phyloP scores from a whole-genome alignment of 768 basidiomycete genomes.

The Kwoniella pini region DNA sequence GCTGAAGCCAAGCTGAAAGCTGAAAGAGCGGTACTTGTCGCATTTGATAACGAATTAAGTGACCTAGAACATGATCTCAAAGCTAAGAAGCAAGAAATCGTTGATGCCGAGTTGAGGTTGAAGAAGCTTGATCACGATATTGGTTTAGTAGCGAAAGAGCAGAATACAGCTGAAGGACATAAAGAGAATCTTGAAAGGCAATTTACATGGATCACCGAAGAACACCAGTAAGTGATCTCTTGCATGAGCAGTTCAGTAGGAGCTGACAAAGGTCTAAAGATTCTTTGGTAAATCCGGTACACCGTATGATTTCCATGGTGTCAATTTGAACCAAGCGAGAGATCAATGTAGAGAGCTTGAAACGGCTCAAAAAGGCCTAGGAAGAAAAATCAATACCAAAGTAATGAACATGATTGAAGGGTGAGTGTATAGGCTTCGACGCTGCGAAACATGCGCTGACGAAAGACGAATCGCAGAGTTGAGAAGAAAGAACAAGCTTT shows the following conservation, averaged over 20 bases:
- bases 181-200: slow-evolving; percentile 74
- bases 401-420: slow-evolving; percentile 94
- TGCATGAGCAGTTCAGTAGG: background rate
- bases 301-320: slow-evolving; percentile 73
- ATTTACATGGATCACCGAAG: slow-evolving; percentile 84
- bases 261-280: slow-evolving; percentile 55
- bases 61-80: slow-evolving; percentile 80
- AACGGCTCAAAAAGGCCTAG: slow-evolving; percentile 76
- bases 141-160: slow-evolving; percentile 66
- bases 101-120: slow-evolving; percentile 67
- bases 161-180: slow-evolving; percentile 59
- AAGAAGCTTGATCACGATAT: slow-evolving; percentile 73
- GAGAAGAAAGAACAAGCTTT: slow-evolving; percentile 89
- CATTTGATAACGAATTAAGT: slow-evolving; percentile 85
- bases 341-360: slow-evolving; percentile 74
- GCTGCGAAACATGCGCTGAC: too few species aligned
- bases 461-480: slow-evolving; percentile 60
- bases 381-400: slow-evolving; percentile 93
- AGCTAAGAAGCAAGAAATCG: slow-evolving; percentile 70
- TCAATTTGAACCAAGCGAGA: slow-evolving; percentile 65
- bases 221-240: slow-evolving; percentile 69
- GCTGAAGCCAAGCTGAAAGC: slow-evolving; percentile 74
- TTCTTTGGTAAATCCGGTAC: slow-evolving; percentile 79
- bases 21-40: slow-evolving; percentile 81
- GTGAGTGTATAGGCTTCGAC: slow-evolving; percentile 59